Conservation (phyloP, 148 eudicot genomes). For the Pharnaceum exiguum region DNA sequence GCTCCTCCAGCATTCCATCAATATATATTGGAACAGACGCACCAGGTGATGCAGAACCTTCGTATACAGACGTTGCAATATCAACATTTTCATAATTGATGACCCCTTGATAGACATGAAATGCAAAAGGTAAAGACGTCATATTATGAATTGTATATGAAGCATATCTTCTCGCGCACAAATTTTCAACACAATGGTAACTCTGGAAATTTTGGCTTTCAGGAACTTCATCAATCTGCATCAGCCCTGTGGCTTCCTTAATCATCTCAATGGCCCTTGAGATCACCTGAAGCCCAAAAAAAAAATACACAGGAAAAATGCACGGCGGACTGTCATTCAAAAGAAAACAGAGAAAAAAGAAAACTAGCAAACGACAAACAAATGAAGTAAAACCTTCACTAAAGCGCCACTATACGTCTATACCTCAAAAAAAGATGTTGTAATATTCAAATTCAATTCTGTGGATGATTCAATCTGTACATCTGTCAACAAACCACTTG, state of each 20-base stretch:
- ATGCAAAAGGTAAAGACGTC: conserved; percentile 75
- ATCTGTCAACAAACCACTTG: conserved; percentile 38
- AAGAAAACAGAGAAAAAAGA: too few relatives aligned
- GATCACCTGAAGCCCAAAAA: conserved; percentile 40
- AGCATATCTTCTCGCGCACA: conserved; percentile 61
- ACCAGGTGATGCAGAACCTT: conserved; percentile 52
- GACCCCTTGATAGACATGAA: conserved; percentile 53
- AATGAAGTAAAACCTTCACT: background rate
- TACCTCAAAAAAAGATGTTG: conserved; percentile 81
- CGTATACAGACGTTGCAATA: conserved; percentile 35
- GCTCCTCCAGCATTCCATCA: conserved; percentile 64
- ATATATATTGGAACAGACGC: conserved; percentile 65
- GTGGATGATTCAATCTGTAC: conserved; percentile 51
- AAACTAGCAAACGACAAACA: background rate
- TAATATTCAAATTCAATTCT: conserved; percentile 73
- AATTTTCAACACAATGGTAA: conserved; percentile 38
- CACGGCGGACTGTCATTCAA: background rate
- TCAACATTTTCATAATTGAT: conserved; percentile 41
- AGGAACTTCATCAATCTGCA: conserved; percentile 34
- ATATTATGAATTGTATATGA: conserved; percentile 76
- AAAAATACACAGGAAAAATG: background rate
- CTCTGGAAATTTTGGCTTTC: conserved; percentile 37
- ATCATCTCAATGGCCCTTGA: conserved; percentile 69
- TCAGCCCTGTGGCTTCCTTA: conserved; percentile 50
- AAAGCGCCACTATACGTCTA: conserved; percentile 5